A percentile compares a stretch with the other conserved stretches of the same genome.
Evolutionary conservation across 805 yeast species (phyloP).

Genomic region (Myxozyma geophila): DNA sequence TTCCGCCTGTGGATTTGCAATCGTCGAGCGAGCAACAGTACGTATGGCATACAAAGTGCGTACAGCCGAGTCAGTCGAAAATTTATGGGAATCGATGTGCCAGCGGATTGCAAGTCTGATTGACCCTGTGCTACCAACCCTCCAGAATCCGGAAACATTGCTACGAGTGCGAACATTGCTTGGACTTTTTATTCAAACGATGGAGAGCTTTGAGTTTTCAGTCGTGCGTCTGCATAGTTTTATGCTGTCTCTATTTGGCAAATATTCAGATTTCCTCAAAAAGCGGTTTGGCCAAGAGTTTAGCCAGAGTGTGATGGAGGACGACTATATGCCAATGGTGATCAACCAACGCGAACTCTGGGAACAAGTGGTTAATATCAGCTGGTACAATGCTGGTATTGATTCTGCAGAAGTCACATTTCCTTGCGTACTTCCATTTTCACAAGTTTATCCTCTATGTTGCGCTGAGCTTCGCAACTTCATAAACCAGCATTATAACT

Average conservation of each 20-base stretch:
- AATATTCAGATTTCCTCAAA: constrained; percentile 61
- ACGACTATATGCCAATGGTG: constrained; percentile 86
- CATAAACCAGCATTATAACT: constrained; percentile 64
- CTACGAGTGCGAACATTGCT: constrained; percentile 62
- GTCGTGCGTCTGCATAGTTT: constrained; percentile 65
- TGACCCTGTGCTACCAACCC: constrained; percentile 47
- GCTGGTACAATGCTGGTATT: constrained; percentile 66
- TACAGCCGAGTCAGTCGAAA: constrained; percentile 66
- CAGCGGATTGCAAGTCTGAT: constrained; percentile 42
- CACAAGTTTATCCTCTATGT: constrained; percentile 83
- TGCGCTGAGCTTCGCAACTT: constrained; percentile 75
- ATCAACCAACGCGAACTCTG: constrained; percentile 64
- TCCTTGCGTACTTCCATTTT: constrained; percentile 79
- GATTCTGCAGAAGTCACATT: constrained; percentile 42
- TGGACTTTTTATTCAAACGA: constrained; percentile 72
- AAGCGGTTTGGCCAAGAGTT: constrained; percentile 65
- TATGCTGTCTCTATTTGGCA: constrained; percentile 60
- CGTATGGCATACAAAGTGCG: constrained; percentile 62
- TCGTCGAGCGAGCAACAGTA: constrained; percentile 72
- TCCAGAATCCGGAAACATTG: constrained; percentile 46
- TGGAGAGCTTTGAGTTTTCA: constrained; percentile 69
- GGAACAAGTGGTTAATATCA: constrained; percentile 62
- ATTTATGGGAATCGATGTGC: constrained; percentile 73
- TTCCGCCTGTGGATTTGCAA: constrained; percentile 73
- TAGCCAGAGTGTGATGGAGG: constrained; percentile 65